Evolutionary conservation across 192 early-diverging fungal genomes (phyloP).

Genomic region (Coemansia sp.): DNA sequence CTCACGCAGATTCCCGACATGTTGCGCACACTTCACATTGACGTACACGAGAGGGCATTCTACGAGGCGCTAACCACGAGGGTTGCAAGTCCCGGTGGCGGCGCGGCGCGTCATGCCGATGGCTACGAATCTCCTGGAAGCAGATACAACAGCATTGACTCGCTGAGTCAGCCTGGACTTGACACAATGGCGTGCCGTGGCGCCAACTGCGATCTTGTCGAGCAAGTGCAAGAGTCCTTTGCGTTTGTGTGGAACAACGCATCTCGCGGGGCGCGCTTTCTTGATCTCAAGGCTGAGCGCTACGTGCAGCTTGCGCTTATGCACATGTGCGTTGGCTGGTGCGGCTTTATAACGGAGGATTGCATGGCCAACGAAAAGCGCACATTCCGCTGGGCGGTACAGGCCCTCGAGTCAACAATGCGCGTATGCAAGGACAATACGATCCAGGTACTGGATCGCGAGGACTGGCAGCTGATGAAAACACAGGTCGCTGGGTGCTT

Average conservation of each 20-base stretch:
- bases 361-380: slow-evolving; percentile 75
- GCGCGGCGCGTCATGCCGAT: neutral
- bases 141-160: slow-evolving; percentile 10
- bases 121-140: neutral
- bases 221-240: slow-evolving; percentile 50
- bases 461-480: slow-evolving; percentile 70
- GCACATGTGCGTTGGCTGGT: slow-evolving; percentile 80
- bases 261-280: slow-evolving; percentile 57
- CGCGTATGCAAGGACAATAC: slow-evolving; percentile 69
- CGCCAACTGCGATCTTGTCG: slow-evolving; percentile 39
- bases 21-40: slow-evolving; percentile 48
- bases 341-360: slow-evolving; percentile 81
- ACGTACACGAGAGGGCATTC: slow-evolving; percentile 34
- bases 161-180: neutral
- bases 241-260: slow-evolving; percentile 61
- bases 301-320: slow-evolving; percentile 67
- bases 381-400: slow-evolving; percentile 81
- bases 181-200: slow-evolving; percentile 21
- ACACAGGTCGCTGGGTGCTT: slow-evolving; percentile 75
- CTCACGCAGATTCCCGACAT: slow-evolving; percentile 50
- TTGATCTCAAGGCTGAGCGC: slow-evolving; percentile 60
- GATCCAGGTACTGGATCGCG: slow-evolving; percentile 65
- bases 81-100: neutral
- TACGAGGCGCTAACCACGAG: slow-evolving; percentile 15
- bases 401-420: slow-evolving; percentile 82